Percentiles rank a stretch among this genome's conserved stretches.
Evolutionary conservation across 2,329 filamentous ascomycete genomes (phyloP).

Genomic region (Aspergillus chevalieri): DNA sequence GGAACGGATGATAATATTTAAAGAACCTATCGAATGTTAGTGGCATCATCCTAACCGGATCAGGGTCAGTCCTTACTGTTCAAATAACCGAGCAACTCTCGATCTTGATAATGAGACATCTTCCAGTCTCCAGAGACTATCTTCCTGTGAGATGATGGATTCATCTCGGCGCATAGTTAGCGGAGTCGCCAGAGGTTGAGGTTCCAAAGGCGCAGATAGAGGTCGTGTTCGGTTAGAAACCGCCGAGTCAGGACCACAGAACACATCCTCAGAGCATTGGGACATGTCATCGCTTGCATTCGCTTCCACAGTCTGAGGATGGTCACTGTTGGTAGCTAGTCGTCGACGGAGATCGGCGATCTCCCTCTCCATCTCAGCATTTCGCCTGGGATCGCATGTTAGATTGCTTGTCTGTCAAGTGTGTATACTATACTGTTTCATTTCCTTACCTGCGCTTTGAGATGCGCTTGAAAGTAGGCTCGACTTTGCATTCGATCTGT

Average conservation of each 20-base stretch:
- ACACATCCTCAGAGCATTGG: slow-evolving; percentile 30
- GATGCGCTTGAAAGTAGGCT: slow-evolving; percentile 60
- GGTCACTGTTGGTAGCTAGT: slow-evolving; percentile 30
- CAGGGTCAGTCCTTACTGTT: slow-evolving; percentile 26
- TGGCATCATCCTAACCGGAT: slow-evolving; percentile 4
- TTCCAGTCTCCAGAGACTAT: slow-evolving; percentile 46
- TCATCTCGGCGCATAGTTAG: slow-evolving; percentile 27
- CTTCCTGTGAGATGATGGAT: slow-evolving; percentile 32
- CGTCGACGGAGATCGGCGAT: slow-evolving; percentile 44
- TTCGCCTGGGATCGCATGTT: slow-evolving; percentile 40
- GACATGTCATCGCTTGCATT: slow-evolving; percentile 26
- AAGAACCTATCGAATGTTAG: slow-evolving; percentile 47
- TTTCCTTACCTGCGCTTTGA: slow-evolving; percentile 48
- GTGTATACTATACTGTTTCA: not conserved
- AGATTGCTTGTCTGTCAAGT: not conserved
- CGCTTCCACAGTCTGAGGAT: slow-evolving; percentile 17
- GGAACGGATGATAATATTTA: slow-evolving; percentile 56
- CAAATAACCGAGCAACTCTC: slow-evolving; percentile 38
- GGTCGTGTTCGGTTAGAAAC: slow-evolving; percentile 21
- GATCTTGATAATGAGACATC: slow-evolving; percentile 34
- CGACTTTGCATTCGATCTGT: slow-evolving; percentile 58
- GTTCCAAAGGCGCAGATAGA: slow-evolving; percentile 29
- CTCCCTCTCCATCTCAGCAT: slow-evolving; percentile 58
- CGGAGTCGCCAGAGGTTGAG: slow-evolving; percentile 27
- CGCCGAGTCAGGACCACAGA: slow-evolving; percentile 25